Percentiles rank a stretch among this genome's conserved stretches.
Evolutionary conservation across 257 asterid genomes (phyloP).

Genomic region (Mentha longifolia): DNA sequence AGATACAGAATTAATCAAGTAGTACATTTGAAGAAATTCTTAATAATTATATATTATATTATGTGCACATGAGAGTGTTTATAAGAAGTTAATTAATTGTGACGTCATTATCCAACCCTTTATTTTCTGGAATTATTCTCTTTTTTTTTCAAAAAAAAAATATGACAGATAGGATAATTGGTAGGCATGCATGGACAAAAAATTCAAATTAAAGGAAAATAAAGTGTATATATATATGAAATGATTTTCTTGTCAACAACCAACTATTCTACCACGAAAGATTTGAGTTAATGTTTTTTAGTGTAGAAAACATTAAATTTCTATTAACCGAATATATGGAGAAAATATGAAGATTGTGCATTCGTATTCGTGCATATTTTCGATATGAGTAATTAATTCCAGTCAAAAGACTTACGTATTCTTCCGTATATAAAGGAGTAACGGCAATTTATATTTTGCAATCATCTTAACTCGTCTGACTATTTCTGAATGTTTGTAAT

Average conservation of each 20-base stretch:
- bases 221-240: background rate
- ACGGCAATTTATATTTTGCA: background rate
- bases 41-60: background rate
- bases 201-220: conserved; percentile 3
- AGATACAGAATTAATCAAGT: background rate
- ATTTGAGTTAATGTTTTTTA: background rate
- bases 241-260: background rate
- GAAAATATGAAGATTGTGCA: background rate
- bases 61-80: background rate
- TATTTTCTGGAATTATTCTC: background rate
- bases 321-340: background rate
- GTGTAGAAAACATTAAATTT: background rate
- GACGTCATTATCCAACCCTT: background rate
- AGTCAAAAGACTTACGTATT: background rate
- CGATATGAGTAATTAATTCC: background rate
- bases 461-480: background rate
- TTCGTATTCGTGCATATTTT: background rate
- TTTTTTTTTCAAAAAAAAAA: background rate
- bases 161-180: background rate
- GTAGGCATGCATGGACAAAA: background rate
- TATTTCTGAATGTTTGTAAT: background rate
- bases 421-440: background rate
- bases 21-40: background rate
- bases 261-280: too few relatives aligned
- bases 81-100: too few relatives aligned